Conservation (phyloP, 768 basidiomycete genomes). For the Phanerochaete sordida region DNA sequence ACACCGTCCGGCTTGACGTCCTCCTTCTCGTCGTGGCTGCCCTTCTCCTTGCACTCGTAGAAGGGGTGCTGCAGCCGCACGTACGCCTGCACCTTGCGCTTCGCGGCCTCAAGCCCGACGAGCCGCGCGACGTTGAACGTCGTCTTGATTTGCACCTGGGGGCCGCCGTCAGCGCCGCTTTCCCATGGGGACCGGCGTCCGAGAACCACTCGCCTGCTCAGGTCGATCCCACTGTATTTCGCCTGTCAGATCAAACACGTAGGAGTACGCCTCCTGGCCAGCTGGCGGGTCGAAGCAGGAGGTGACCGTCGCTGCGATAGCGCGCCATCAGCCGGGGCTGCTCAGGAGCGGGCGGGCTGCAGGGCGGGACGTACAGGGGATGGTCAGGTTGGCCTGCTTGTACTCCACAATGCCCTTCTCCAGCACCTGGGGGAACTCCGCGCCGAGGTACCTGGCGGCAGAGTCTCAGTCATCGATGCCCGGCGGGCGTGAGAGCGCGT, state of each 20-base stretch:
- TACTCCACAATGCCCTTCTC: constrained; percentile 72
- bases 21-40: constrained; percentile 64
- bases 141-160: constrained; percentile 72
- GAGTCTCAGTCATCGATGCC: constrained; percentile 5
- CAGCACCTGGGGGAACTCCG: constrained; percentile 70
- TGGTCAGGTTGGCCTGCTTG: constrained; percentile 75
- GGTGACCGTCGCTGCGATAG: constrained; percentile 54
- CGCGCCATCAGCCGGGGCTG: neutral
- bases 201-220: constrained; percentile 54
- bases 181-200: neutral
- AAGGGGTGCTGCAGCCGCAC: constrained; percentile 75
- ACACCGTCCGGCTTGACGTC: constrained; percentile 68
- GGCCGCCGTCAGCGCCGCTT: neutral
- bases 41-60: constrained; percentile 72
- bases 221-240: constrained; percentile 73
- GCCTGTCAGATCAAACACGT: constrained; percentile 85
- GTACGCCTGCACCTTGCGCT: constrained; percentile 74
- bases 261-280: constrained; percentile 66
- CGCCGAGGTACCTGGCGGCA: constrained; percentile 66
- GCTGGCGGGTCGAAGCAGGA: constrained; percentile 69
- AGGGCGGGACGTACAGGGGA: constrained; percentile 46
- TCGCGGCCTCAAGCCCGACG: constrained; percentile 76
- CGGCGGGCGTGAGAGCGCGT: constrained; percentile 11
- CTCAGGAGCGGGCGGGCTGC: neutral
- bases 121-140: constrained; percentile 68